phyloP scores from a whole-genome alignment of 208 protist species.

The Herpetomonas tarakana region DNA sequence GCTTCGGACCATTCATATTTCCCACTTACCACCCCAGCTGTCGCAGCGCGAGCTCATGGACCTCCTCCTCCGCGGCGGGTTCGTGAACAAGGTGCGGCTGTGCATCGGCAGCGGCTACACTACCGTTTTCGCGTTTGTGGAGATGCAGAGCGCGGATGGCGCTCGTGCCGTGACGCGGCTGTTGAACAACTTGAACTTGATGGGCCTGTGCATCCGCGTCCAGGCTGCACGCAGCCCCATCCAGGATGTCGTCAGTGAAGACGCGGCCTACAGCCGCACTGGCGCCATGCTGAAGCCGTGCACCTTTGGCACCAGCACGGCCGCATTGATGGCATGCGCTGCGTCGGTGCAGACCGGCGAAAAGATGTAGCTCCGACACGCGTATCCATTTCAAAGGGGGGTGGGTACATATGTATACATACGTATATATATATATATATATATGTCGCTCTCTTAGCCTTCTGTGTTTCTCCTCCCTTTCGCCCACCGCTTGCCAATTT shows the following conservation, averaged over 20 bases:
- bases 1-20: conserved; percentile 75
- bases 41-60: conserved; percentile 61
- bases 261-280: conserved; percentile 40
- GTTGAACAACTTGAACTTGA: conserved; percentile 40
- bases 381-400: no score
- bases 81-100: conserved; percentile 78
- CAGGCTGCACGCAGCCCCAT: conserved; percentile 74
- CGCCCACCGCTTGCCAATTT: neutral
- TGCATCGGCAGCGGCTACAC: conserved; percentile 57
- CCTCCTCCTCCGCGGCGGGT: conserved; percentile 43
- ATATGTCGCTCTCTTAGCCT: conserved; percentile 7
- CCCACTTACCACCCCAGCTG: conserved; percentile 55
- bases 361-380: neutral
- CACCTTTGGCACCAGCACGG: conserved; percentile 45
- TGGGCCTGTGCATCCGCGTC: conserved; percentile 60
- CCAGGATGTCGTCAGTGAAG: conserved; percentile 65
- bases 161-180: conserved; percentile 46
- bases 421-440: conserved; percentile 3
- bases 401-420: no score
- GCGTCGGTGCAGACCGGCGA: neutral
- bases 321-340: conserved; percentile 22
- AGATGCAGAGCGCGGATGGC: conserved; percentile 65
- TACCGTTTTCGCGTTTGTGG: conserved; percentile 84
- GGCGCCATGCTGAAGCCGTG: conserved; percentile 43
- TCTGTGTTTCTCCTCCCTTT: conserved; percentile 3